Evolutionary conservation across 164 flowering plant genomes (phyloP), one percentile per base, ranked within the genome.

Genomic region (Nymphaea colorata): DNA sequence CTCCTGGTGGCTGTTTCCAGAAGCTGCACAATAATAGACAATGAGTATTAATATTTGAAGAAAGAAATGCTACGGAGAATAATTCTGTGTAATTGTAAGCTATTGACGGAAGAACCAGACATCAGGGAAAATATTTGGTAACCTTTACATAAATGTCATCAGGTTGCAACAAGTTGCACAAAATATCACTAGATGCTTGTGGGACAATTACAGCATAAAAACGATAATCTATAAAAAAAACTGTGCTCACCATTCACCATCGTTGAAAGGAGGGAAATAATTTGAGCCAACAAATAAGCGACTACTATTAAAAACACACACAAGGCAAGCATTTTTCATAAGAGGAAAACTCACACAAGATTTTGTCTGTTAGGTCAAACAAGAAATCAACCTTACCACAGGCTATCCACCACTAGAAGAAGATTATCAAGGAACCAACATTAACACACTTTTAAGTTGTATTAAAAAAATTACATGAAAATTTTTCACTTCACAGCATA

Each of bases 1-100:
- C 88, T 88, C 69, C 69, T 70, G 4, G 74, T 74, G 96, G 86
- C 87, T 12, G 71, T 71, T 77, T 88, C 96, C 51, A 95, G 84
- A 6, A 94, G 87, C 98, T 91, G 85, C 61, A 82, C 10, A 75
- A 61, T 62, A 62, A 17, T 65, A 42, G 4, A 16, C 10, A 59
- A 59, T 44, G 5, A 18, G 36, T 62, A 69, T 42, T 12, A 47
- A 3, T 43, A 43, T 43, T 17, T 14, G 67, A 25, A 11, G 59
- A 57, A 60, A 25, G 4, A 47, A 6, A 7, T 2, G 53, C 53
- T 42, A 10, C 7, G 4, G 43, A 18, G 6, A 62, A n/a, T 14
- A 2, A 5, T 6, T 14, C 14, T 11, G 43, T 15, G 10, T 67
- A 10, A 41, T 61, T 42, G 6, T n/a, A 4, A 5, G 10, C 5